phyloP scores from a whole-genome alignment of 495 filamentous ascomycete genomes.

The Penicillium simplicissimum region DNA sequence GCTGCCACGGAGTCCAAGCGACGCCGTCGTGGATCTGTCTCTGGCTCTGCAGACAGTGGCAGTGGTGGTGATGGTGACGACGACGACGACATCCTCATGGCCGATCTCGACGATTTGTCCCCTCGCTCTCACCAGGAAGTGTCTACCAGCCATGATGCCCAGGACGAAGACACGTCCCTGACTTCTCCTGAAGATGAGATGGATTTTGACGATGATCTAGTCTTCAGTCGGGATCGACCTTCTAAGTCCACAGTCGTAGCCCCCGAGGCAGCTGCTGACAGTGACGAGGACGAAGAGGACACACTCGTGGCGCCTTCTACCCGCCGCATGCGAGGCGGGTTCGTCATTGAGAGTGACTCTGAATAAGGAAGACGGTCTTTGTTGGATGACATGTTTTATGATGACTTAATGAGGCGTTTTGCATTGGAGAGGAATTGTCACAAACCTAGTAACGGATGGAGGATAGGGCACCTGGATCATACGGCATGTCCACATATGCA shows the following conservation, averaged over 20 bases:
- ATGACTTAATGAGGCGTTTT: conserved; percentile 38
- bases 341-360: conserved; percentile 55
- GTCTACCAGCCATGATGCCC: conserved; percentile 24
- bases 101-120: conserved; percentile 27
- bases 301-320: conserved; percentile 31
- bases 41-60: conserved; percentile 21
- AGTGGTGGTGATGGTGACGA: conserved; percentile 31
- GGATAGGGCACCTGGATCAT: conserved; percentile 9
- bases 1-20: conserved; percentile 31
- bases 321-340: conserved; percentile 45
- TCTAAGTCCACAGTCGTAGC: conserved; percentile 11
- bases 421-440: conserved; percentile 14
- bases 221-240: conserved; percentile 33
- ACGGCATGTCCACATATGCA: background rate
- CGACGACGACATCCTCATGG: conserved; percentile 42
- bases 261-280: conserved; percentile 16
- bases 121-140: conserved; percentile 20
- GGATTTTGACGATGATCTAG: conserved; percentile 42
- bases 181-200: conserved; percentile 38
- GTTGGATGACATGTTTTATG: conserved; percentile 15
- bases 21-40: conserved; percentile 33
- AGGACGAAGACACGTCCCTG: conserved; percentile 33
- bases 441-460: conserved; percentile 4
- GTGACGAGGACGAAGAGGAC: conserved; percentile 33
- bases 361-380: conserved; percentile 28